Conservation (phyloP, 257 asterid species). For the Solanum habrochaites region DNA sequence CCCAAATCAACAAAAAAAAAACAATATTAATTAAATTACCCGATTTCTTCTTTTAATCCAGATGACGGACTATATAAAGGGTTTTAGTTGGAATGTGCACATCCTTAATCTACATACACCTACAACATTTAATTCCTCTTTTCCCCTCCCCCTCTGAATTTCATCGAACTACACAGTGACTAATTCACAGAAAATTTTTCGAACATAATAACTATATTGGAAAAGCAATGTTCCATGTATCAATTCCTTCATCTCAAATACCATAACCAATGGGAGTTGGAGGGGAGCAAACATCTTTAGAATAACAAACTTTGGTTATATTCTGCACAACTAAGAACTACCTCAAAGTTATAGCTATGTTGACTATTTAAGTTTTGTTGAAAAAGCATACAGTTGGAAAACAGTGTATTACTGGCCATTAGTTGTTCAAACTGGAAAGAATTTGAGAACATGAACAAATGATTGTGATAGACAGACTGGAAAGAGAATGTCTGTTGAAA, state of each 20-base stretch:
- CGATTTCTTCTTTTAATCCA: neutral
- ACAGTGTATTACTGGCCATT: neutral
- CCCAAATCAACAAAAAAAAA: neutral
- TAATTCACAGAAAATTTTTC: neutral
- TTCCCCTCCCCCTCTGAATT: neutral
- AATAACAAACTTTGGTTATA: neutral
- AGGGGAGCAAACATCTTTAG: neutral
- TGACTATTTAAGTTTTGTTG: neutral
- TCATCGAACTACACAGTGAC: neutral
- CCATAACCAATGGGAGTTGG: neutral
- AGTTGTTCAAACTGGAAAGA: neutral
- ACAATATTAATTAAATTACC: neutral
- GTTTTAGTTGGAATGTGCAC: neutral
- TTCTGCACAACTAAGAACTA: neutral
- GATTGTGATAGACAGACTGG: neutral
- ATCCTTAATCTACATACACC: neutral
- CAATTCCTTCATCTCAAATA: neutral
- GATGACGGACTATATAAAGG: neutral
- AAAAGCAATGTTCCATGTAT: no score
- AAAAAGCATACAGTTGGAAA: neutral
- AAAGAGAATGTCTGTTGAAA: neutral
- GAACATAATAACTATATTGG: neutral
- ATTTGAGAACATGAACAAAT: neutral
- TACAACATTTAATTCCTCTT: neutral
- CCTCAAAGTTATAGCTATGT: neutral